phyloP scores from a whole-genome alignment of 2,329 filamentous ascomycete species.

The Zymoseptoria brevis region DNA sequence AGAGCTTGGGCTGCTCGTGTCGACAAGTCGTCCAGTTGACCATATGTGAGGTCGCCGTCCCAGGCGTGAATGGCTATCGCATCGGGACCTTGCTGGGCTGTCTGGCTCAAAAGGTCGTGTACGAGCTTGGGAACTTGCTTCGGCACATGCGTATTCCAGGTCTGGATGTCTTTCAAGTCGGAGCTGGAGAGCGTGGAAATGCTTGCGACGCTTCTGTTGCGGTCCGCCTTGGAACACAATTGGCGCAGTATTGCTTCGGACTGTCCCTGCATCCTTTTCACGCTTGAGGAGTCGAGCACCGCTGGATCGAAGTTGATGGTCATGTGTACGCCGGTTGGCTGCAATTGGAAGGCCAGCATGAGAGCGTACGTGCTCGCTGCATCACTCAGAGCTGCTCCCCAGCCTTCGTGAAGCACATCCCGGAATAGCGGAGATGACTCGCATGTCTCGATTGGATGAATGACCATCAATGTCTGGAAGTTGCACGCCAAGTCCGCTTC shows the following conservation, averaged over 20 bases:
- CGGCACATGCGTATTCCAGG: slow-evolving; percentile 3
- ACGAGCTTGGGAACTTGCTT: background rate
- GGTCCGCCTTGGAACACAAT: background rate
- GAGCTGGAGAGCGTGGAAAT: background rate
- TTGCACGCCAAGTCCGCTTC: slow-evolving; percentile 49
- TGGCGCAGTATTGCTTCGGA: slow-evolving; percentile 4
- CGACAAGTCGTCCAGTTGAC: slow-evolving; percentile 6
- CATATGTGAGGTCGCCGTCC: slow-evolving; percentile 24
- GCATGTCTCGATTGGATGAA: slow-evolving; percentile 2
- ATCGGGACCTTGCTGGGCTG: background rate
- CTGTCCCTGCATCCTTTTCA: slow-evolving; percentile 1
- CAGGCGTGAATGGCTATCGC: slow-evolving; percentile 18
- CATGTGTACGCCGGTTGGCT: background rate
- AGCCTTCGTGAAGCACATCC: background rate
- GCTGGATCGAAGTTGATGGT: slow-evolving; percentile 3
- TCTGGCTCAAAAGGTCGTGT: slow-evolving; percentile 1
- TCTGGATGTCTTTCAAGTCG: slow-evolving; percentile 5
- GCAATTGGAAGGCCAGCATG: slow-evolving; percentile 5
- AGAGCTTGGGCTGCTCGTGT: background rate
- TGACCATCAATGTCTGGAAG: slow-evolving; percentile 6
- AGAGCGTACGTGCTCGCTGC: slow-evolving; percentile 5
- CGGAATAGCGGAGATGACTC: background rate
- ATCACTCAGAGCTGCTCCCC: background rate
- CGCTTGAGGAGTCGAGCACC: slow-evolving; percentile 1
- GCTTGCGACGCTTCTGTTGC: background rate